A percentile compares a stretch with the other conserved stretches of the same genome.
phyloP scores from a whole-genome alignment of 2,329 filamentous ascomycete species.

The Aschersonia sp. region DNA sequence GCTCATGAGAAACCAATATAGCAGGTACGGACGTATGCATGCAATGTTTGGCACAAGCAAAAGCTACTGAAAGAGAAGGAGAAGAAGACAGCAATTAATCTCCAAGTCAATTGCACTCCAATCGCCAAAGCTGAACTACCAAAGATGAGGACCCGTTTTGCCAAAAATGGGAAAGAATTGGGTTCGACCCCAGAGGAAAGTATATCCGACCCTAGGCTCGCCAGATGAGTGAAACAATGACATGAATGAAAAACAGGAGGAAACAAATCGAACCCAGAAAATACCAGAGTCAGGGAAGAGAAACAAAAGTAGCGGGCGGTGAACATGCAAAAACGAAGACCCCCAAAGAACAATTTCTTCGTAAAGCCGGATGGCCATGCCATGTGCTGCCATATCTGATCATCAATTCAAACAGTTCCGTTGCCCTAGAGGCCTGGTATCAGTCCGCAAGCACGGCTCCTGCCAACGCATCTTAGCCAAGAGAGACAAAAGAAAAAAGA shows the following conservation, averaged over 20 bases:
- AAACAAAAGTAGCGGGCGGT: too few relatives aligned
- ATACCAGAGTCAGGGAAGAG: too few relatives aligned
- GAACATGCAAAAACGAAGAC: background rate
- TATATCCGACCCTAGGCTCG: too few relatives aligned
- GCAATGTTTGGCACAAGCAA: too few relatives aligned
- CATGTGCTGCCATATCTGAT: slow-evolving; percentile 1
- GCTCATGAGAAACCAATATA: too few relatives aligned
- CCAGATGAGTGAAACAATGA: too few relatives aligned
- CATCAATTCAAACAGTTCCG: background rate
- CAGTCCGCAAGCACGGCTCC: background rate
- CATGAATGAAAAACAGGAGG: too few relatives aligned
- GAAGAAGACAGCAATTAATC: slow-evolving; percentile 1
- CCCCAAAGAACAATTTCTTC: background rate
- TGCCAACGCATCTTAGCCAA: background rate
- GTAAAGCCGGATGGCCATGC: background rate
- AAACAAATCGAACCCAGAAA: too few relatives aligned
- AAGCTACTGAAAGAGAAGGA: background rate
- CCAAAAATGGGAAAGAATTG: too few relatives aligned
- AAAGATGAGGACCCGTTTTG: background rate
- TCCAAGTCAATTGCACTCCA: slow-evolving; percentile 31
- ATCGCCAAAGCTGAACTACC: slow-evolving; percentile 22
- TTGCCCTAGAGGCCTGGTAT: background rate
- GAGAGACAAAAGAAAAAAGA: background rate
- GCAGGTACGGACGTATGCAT: too few relatives aligned
- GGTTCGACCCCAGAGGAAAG: too few relatives aligned